Evolutionary conservation across 148 eudicot species (phyloP), one percentile per base, ranked within the genome.

Genomic region (Arctostaphylos glauca): DNA sequence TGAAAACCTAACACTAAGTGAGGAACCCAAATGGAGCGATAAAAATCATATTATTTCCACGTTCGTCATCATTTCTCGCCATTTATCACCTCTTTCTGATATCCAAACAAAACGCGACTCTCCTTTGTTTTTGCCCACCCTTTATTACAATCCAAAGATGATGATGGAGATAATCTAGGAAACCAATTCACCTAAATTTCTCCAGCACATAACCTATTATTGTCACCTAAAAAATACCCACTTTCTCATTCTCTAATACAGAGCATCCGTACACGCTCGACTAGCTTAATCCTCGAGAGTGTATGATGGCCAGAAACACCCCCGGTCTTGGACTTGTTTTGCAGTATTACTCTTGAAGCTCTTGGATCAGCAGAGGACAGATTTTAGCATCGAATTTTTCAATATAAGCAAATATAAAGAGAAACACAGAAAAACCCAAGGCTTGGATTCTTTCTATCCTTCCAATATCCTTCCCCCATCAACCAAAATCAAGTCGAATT

Each of bases 161-260:
- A 31, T 1, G 38, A 31, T 31, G 38, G 38, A 31, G 6, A 55
- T 54, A 5, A 72, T 41, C 23, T 44, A 52, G 41, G 7, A 73
- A 12, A 46, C 55, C 12, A 62, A 75, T 66, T 48, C 48, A 80
- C 47, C 66, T n/a, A 74, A 60, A 43, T 75, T 54, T 60, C 54
- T 5, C 25, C 19, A 48, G 73, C 73, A 81, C 49, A 18, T 12
- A 60, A 3, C 82, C 56, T 6, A 67, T 66, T 47, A 80, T 23
- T 53, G 15, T 31, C 38, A 31, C 38, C 38, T 31, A 31, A 31
- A 31, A 31, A 31, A 31, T 31, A 31, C 38, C 38, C 38, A 31
- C 38, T 31, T 31, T 31, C 38, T 31, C 38, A 31, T 31, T 31
- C 38, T 31, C 38, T 31, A 31, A 31, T 31, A 31, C 1, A 31